phyloP scores from a whole-genome alignment of 768 basidiomycete genomes.

The Sporobolomyces pararoseus region DNA sequence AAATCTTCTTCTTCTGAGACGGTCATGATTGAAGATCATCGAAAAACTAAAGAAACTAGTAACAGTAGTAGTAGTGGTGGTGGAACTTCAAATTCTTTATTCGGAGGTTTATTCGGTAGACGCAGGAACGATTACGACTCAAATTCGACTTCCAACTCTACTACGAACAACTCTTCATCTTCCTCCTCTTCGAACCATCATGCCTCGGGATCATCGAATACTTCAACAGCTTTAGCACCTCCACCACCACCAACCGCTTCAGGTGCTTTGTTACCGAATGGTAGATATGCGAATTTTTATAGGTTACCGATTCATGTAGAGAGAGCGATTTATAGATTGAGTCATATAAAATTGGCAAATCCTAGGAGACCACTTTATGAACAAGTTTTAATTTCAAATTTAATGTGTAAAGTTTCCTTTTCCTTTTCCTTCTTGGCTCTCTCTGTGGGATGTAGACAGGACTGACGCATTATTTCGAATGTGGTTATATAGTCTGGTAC shows the following conservation, averaged over 20 bases:
- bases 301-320: conserved; percentile 98
- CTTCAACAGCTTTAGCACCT: conserved; percentile 36
- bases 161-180: conserved; percentile 36
- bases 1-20: no score
- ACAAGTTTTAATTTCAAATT: conserved; percentile 62
- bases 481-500: conserved; percentile 78
- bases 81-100: conserved; percentile 70
- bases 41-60: conserved; percentile 45
- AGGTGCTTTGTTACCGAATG: conserved; percentile 48
- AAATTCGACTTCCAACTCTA: conserved; percentile 24
- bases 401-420: conserved; percentile 46
- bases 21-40: not conserved
- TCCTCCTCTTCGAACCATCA: no score
- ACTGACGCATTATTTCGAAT: conserved; percentile 5
- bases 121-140: conserved; percentile 78
- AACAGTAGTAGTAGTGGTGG: no score
- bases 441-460: conserved; percentile 43
- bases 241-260: conserved; percentile 45
- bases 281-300: conserved; percentile 48
- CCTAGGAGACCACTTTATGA: conserved; percentile 93
- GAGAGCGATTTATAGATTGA: conserved; percentile 91
- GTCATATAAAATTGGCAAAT: conserved; percentile 98
- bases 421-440: not conserved
- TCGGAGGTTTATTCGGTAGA: conserved; percentile 82
- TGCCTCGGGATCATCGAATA: not conserved